Evolutionary conservation across 768 basidiomycete species (phyloP).

Genomic region (Trametes sanguinea): DNA sequence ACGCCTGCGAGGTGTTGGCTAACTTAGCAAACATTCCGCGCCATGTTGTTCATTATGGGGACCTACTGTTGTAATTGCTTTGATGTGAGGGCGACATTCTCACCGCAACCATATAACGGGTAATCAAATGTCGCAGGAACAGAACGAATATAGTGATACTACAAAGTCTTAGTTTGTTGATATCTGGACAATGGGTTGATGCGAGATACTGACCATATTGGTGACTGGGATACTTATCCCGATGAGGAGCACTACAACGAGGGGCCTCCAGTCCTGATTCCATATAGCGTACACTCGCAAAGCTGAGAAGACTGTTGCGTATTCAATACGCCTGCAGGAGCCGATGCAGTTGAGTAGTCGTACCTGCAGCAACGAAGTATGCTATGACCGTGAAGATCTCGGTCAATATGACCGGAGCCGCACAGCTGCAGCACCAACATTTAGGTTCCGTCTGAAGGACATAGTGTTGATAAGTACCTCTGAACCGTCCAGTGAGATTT

Average conservation of each 20-base stretch:
- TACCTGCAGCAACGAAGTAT: conserved; percentile 10
- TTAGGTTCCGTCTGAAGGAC: neutral
- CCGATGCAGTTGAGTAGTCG: neutral
- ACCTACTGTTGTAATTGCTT: conserved; percentile 1
- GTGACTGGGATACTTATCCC: conserved; percentile 7
- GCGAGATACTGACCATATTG: conserved; percentile 6
- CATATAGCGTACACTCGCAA: conserved; percentile 16
- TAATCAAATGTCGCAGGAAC: neutral
- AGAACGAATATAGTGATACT: conserved; percentile 12
- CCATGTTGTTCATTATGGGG: neutral
- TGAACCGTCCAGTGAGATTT: neutral
- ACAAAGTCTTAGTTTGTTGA: neutral
- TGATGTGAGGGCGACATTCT: neutral
- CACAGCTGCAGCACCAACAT: neutral
- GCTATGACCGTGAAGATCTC: conserved; percentile 8
- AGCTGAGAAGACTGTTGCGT: conserved; percentile 4
- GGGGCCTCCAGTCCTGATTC: conserved; percentile 14
- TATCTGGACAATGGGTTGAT: neutral
- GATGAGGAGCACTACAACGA: neutral
- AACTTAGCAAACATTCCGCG: too few species aligned
- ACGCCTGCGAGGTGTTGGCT: too few species aligned
- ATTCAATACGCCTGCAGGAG: neutral
- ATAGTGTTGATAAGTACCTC: neutral
- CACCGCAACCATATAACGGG: conserved; percentile 15
- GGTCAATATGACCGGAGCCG: conserved; percentile 6